A percentile compares a stretch with the other conserved stretches of the same genome.
These are phyloP conservation scores for Trichoderma atrobrunneum DNA, from an alignment of 2,329 filamentous ascomycete genomes.

Conservation along the genomic window DNA sequence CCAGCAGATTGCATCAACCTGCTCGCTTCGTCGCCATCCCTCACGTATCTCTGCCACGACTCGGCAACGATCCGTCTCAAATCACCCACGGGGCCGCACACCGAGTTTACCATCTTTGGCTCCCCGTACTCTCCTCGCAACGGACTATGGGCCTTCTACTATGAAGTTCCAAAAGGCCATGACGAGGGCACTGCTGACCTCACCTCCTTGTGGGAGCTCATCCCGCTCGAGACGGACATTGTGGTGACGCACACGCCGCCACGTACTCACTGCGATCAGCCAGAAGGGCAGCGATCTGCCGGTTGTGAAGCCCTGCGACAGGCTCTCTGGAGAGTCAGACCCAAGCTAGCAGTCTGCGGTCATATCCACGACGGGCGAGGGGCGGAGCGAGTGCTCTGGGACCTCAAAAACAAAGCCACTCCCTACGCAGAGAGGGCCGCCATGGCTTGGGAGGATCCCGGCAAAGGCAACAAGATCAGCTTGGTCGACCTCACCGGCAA, in stretches of 20 bases:
- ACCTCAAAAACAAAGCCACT: conserved; percentile 39
- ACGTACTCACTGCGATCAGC: conserved; percentile 55
- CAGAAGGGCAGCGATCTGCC: conserved; percentile 35
- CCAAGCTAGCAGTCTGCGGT: conserved; percentile 65
- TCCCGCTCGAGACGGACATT: conserved; percentile 62
- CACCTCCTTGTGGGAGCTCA: conserved; percentile 55
- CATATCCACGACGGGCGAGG: conserved; percentile 70
- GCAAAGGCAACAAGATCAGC: conserved; percentile 55
- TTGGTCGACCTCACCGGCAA: conserved; percentile 58
- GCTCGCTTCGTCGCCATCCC: conserved; percentile 50
- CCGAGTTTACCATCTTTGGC: conserved; percentile 65
- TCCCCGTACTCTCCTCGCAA: conserved; percentile 62
- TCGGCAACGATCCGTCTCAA: conserved; percentile 53
- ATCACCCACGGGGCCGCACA: conserved; percentile 53
- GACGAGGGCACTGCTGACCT: conserved; percentile 23
- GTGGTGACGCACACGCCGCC: conserved; percentile 71
- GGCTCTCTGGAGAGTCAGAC: conserved; percentile 59
- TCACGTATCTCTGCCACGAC: conserved; percentile 64
- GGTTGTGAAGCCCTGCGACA: conserved; percentile 61
- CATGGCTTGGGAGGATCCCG: conserved; percentile 58
- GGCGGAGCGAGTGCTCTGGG: conserved; percentile 61
- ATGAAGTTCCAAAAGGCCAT: conserved; percentile 37
- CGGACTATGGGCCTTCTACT: conserved; percentile 66
- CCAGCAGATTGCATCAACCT: conserved; percentile 52
- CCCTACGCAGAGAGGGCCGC: conserved; percentile 45